Conservation (phyloP, 2,329 filamentous ascomycete genomes). For the Talaromyces sp. region DNA sequence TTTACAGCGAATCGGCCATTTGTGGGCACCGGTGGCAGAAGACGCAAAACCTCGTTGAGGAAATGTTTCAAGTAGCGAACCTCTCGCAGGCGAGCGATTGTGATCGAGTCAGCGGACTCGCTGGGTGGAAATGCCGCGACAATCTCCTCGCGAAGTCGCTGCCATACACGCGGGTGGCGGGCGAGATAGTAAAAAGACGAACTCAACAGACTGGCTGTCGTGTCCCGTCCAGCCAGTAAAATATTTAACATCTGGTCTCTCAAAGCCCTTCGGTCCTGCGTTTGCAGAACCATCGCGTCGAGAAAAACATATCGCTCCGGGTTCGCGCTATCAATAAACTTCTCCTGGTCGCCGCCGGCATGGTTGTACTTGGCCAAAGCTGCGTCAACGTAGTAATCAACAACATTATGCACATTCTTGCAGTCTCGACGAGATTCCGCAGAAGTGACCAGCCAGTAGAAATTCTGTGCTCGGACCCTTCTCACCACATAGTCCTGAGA, state of each 20-base stretch:
- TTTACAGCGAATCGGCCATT: conserved; percentile 46
- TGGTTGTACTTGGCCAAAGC: conserved; percentile 49
- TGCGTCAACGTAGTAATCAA: conserved; percentile 62
- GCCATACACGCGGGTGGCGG: conserved; percentile 27
- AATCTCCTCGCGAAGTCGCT: conserved; percentile 27
- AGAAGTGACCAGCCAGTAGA: conserved; percentile 8
- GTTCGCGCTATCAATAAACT: conserved; percentile 18
- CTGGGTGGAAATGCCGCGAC: conserved; percentile 15
- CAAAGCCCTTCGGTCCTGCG: conserved; percentile 47
- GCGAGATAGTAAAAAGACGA: conserved; percentile 42
- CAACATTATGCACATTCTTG: conserved; percentile 11
- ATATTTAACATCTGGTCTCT: conserved; percentile 52
- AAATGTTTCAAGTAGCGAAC: conserved; percentile 19
- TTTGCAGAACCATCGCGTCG: conserved; percentile 46
- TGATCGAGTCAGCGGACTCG: conserved; percentile 24
- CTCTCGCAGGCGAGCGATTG: conserved; percentile 28
- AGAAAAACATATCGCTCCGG: conserved; percentile 47
- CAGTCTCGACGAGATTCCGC: neutral
- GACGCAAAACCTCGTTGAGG: conserved; percentile 22
- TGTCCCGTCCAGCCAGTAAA: conserved; percentile 54
- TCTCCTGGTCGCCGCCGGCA: conserved; percentile 9
- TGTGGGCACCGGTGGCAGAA: conserved; percentile 55
- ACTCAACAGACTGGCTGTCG: conserved; percentile 49
- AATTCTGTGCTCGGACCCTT: neutral
- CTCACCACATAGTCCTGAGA: neutral